Conservation (phyloP, 495 filamentous ascomycete genomes). For the Pseudomonodictys pantanalensis region DNA sequence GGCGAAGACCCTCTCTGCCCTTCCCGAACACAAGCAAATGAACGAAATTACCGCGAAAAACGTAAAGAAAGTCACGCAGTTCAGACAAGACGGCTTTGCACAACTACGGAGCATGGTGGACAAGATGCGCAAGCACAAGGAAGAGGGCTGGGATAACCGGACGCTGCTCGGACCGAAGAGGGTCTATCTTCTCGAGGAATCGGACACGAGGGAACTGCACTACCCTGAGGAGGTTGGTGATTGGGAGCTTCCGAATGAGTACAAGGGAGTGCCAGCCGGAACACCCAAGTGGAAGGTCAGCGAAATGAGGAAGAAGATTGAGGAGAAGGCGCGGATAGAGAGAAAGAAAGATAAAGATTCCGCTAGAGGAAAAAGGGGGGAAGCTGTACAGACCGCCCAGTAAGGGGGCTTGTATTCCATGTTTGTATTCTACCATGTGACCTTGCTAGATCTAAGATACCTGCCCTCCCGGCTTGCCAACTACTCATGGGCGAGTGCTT, state of each 20-base stretch:
- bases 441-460: too few species aligned
- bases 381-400: too few species aligned
- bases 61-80: constrained; percentile 80
- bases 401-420: too few species aligned
- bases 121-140: constrained; percentile 48
- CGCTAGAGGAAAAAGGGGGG: too few species aligned
- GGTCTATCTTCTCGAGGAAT: constrained; percentile 33
- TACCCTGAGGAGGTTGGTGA: not conserved
- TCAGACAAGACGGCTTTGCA: constrained; percentile 62
- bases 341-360: too few species aligned
- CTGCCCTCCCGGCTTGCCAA: too few species aligned
- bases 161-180: constrained; percentile 20
- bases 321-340: too few species aligned
- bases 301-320: too few species aligned
- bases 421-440: too few species aligned
- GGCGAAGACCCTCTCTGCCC: constrained; percentile 68
- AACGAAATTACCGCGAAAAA: constrained; percentile 73
- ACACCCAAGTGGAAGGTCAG: too few species aligned
- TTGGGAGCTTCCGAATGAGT: not conserved
- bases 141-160: constrained; percentile 19
- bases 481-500: too few species aligned
- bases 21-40: constrained; percentile 51
- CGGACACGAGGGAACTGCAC: constrained; percentile 19
- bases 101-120: constrained; percentile 69
- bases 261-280: too few species aligned